Evolutionary conservation across 495 filamentous ascomycete genomes (phyloP).

Genomic region (Trichoderma asperelloides): DNA sequence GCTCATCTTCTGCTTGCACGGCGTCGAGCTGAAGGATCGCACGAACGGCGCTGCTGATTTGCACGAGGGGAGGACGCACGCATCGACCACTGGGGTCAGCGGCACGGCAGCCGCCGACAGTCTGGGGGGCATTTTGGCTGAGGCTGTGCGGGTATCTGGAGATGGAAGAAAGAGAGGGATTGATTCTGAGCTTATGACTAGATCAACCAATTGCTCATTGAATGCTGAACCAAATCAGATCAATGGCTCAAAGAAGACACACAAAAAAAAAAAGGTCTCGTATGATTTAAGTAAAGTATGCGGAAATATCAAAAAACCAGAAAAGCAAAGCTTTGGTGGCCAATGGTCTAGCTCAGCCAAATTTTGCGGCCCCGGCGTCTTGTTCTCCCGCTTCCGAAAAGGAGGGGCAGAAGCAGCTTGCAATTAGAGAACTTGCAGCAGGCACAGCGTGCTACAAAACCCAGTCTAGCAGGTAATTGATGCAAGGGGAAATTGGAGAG

Average conservation of each 20-base stretch:
- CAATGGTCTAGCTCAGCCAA: not conserved
- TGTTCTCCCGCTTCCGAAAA: not conserved
- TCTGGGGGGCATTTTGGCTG: slow-evolving; percentile 3
- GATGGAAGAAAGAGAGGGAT: not conserved
- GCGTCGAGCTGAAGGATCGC: not conserved
- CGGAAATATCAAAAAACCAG: not conserved
- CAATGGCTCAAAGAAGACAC: not conserved
- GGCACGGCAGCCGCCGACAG: not conserved
- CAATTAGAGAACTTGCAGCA: not conserved
- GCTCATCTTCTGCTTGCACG: slow-evolving; percentile 1
- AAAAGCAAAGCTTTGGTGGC: too few relatives aligned
- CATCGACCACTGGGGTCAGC: slow-evolving; percentile 5
- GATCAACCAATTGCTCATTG: not conserved
- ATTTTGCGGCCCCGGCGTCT: not conserved
- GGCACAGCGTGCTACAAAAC: too few relatives aligned
- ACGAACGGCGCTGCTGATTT: not conserved
- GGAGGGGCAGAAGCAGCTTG: not conserved
- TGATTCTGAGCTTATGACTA: not conserved
- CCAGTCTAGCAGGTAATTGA: too few relatives aligned
- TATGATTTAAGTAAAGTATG: not conserved
- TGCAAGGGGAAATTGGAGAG: not conserved
- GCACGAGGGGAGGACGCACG: not conserved
- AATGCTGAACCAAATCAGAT: not conserved
- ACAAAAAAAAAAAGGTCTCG: not conserved
- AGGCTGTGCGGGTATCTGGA: not conserved